These are phyloP conservation scores for Chalciporus piperatus DNA, from an alignment of 768 basidiomycete genomes.

Conservation along the genomic window DNA sequence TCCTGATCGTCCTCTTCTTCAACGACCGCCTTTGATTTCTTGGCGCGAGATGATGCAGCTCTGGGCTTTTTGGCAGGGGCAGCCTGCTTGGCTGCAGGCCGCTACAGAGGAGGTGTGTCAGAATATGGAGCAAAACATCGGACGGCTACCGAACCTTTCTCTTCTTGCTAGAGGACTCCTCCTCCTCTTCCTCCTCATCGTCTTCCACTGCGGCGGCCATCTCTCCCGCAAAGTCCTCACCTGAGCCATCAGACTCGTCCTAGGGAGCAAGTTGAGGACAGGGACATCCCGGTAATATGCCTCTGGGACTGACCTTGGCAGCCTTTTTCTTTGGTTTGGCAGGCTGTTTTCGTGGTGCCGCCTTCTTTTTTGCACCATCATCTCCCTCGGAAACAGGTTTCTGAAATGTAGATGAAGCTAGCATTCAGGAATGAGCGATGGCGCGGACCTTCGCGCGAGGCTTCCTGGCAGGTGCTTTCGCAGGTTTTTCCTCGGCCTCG, in stretches of 20 bases:
- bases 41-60: slow-evolving; percentile 26
- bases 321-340: slow-evolving; percentile 49
- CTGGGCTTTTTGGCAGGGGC: slow-evolving; percentile 40
- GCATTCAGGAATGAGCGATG: slow-evolving; percentile 6
- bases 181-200: slow-evolving; percentile 48
- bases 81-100: slow-evolving; percentile 44
- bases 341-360: slow-evolving; percentile 42
- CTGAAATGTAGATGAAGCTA: slow-evolving; percentile 18
- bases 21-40: slow-evolving; percentile 45
- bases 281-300: neutral
- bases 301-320: slow-evolving; percentile 32
- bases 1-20: slow-evolving; percentile 42
- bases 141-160: slow-evolving; percentile 52
- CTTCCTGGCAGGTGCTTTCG: slow-evolving; percentile 34
- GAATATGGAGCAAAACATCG: neutral
- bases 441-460: slow-evolving; percentile 35
- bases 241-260: slow-evolving; percentile 40
- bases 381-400: slow-evolving; percentile 29
- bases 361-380: slow-evolving; percentile 43
- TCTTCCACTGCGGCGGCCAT: slow-evolving; percentile 46
- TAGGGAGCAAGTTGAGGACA: slow-evolving; percentile 6
- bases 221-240: slow-evolving; percentile 47
- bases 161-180: slow-evolving; percentile 50
- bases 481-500: slow-evolving; percentile 27
- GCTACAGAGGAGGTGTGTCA: slow-evolving; percentile 28